Base-by-base conservation (phyloP, 208 protist species). In the Trypanosomatidae sp. region DNA sequence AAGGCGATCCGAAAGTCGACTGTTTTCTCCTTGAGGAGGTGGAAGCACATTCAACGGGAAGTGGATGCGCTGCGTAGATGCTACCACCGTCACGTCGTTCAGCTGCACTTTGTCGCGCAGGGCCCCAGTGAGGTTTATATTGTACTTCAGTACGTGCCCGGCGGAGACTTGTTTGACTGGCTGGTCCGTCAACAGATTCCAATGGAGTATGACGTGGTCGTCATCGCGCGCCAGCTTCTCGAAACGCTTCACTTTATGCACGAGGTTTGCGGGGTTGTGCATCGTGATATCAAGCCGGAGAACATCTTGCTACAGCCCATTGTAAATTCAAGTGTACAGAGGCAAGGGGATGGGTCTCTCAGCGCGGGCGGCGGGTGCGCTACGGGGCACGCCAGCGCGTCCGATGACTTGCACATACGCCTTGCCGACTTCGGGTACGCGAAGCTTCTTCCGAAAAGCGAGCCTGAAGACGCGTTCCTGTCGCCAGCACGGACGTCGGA, bases 271-370 rank as follows among this genome's bases (percentile, higher is more conserved):
- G 80, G 82, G 17, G 74, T 87, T 33, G 83, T 99, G 17, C 98
- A 99, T 80, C 90, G 98, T 28, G 98, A 99, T 77, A 99, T 99
- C 68, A 98, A 98, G 66, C 96, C 95, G n/a, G 95, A 98, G 82
- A 98, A 98, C 69, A 96, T 97, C 73, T 56, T 86, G 66, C 69
- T 83, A 76, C 70, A 80, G 28, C 70, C 76, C 9, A 28, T 73
- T 44, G 30, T 39, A 47, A 55, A 53, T 67, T 19, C 50, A 46
- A 25, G 39, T 41, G 43, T 33, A 12, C 53, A 55, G 30, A 25
- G 73, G 76, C 68, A 74, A 73, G 15, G 73, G 59, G 71, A 78
- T 76, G 60, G 68, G 76, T 67, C 72, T 73, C 77, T 67, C 69
- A 70, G 19, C 43, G 69, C 36, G 55, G 66, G 69, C 43, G 41